Percentiles rank a stretch among this genome's conserved stretches.
Evolutionary conservation across 495 filamentous ascomycete species (phyloP).

Genomic region (Neurospora cerealis): DNA sequence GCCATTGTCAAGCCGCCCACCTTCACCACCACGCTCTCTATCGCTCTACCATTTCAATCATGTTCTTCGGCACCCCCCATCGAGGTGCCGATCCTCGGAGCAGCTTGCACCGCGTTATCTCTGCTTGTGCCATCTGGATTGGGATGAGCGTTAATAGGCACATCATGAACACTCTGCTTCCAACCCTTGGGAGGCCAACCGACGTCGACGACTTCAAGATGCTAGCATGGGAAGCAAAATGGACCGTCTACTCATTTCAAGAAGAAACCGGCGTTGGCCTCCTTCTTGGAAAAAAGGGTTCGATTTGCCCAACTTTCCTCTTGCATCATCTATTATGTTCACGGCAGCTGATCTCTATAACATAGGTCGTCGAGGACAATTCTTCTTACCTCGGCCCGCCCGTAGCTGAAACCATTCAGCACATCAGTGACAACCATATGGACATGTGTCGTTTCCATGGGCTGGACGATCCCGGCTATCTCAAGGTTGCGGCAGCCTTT

Average conservation of each 20-base stretch:
- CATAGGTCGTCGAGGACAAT: neutral
- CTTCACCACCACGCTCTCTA: neutral
- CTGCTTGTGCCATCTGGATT: neutral
- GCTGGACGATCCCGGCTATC: neutral
- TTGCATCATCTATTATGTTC: neutral
- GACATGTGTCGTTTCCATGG: slow-evolving; percentile 3
- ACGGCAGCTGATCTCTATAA: neutral
- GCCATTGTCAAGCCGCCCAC: neutral
- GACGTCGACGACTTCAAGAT: neutral
- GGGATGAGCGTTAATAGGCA: neutral
- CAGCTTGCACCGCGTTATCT: neutral
- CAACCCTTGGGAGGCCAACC: neutral
- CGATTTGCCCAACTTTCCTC: neutral
- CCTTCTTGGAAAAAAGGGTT: neutral
- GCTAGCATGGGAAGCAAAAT: neutral
- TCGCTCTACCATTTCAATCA: neutral
- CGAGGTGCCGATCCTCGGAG: neutral
- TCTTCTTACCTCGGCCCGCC: neutral
- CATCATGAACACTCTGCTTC: neutral
- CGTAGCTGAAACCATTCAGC: neutral
- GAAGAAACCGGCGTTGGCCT: neutral
- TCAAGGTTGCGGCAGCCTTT: neutral
- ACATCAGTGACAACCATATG: neutral
- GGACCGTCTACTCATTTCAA: neutral
- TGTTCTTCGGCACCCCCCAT: neutral